These are phyloP conservation scores for Annulohypoxylon nitens DNA, from an alignment of 495 filamentous ascomycete species.

Conservation along the genomic window DNA sequence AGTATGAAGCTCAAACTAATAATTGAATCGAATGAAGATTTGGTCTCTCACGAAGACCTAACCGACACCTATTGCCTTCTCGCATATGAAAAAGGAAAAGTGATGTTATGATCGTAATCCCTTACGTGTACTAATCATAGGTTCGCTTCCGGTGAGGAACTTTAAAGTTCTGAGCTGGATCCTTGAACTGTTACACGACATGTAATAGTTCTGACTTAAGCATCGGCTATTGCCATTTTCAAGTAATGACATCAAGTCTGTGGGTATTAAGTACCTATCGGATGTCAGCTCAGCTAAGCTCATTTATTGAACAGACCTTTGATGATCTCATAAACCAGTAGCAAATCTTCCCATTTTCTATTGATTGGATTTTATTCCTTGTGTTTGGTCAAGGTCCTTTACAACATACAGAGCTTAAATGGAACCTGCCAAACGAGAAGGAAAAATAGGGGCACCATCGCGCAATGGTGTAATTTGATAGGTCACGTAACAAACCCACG, in stretches of 20 bases:
- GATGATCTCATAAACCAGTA: constrained; percentile 4
- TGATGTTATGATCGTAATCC: constrained; percentile 1
- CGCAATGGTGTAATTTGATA: constrained; percentile 22
- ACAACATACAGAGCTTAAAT: constrained; percentile 1
- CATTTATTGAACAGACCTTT: background rate
- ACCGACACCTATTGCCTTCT: background rate
- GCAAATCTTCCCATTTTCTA: constrained; percentile 2
- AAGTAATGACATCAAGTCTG: background rate
- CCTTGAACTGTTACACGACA: background rate
- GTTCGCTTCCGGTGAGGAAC: background rate
- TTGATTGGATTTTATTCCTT: constrained; percentile 27
- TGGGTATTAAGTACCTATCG: background rate
- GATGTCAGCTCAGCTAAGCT: constrained; percentile 13
- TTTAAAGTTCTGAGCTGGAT: background rate
- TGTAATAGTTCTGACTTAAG: constrained; percentile 1
- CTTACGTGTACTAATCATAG: background rate
- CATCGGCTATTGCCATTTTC: background rate
- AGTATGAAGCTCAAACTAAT: constrained; percentile 33
- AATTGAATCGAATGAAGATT: constrained; percentile 38
- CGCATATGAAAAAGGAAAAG: background rate
- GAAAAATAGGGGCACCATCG: constrained; percentile 21
- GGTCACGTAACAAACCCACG: constrained; percentile 28
- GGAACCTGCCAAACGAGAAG: constrained; percentile 25
- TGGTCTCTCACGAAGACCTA: constrained; percentile 3
- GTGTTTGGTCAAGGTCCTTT: background rate